Evolutionary conservation across 2,329 filamentous ascomycete genomes (phyloP), one percentile per base, ranked within the genome.

Genomic region (Cladosporium colombiae): DNA sequence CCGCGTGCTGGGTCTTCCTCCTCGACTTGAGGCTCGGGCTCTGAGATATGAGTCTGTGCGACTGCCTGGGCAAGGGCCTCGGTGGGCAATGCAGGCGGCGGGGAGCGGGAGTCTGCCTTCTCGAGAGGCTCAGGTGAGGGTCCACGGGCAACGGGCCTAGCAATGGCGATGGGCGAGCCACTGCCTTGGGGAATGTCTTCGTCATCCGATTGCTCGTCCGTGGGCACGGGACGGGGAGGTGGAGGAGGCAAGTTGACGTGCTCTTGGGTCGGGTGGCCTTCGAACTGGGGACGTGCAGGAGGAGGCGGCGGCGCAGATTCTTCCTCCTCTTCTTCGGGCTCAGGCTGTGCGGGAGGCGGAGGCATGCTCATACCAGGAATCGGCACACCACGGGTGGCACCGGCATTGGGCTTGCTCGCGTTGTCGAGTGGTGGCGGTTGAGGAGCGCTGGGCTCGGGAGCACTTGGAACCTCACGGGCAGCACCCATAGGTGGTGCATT

Each of bases 161-260:
- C 93, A 70, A 98, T 86, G 59, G 90, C 91, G 68, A 96, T 89
- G 7, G 94, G 94, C 1, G 92, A 97, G 56, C 82, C 81, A 57
- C 59, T 85, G 82, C 64, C 81, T 82, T 66, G 78, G 77, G 73
- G 78, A 80, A 69, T 80, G 78, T 64, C 76, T 76, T 69, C 72
- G 18, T 76, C 74, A 13, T 72, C 76, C 37, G 72, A 70, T 21
- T 68, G 68, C 10, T 66, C 66, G 5, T 72, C 73, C 27, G 78
- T 79, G 37, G 75, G 77, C 31, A 78, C 79, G 33, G 75, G 77
- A 64, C 75, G 77, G 64, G 76, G 77, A 35, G 78, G 80, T 37
- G 81, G 77, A 64, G 80, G 78, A 59, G 81, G 82, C 59, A 83
- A 65, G 66, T 77, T 75, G 68, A 80, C 79, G 67, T 81, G 79